Evolutionary conservation across 2,329 filamentous ascomycete genomes (phyloP).

Genomic region (Aspergillus tamarii): DNA sequence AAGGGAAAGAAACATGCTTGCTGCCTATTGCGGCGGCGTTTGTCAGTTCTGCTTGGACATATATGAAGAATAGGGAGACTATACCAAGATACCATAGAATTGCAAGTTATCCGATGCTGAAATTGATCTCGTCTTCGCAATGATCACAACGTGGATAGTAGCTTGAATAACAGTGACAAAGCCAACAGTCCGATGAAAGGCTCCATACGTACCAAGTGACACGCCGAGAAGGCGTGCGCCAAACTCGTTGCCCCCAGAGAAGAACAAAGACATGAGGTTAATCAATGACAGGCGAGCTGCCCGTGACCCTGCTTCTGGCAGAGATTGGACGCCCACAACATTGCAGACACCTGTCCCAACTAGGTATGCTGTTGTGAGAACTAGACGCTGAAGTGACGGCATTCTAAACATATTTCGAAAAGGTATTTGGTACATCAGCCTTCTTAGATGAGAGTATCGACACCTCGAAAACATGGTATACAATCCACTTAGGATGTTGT

Average conservation of each 20-base stretch:
- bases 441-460: background rate
- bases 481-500: conserved; percentile 1
- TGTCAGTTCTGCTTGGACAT: background rate
- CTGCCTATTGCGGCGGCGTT: background rate
- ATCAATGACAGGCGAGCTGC: conserved; percentile 7
- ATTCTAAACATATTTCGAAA: conserved; percentile 4
- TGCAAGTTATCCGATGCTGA: conserved; percentile 4
- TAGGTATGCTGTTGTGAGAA: conserved; percentile 1
- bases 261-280: conserved; percentile 6
- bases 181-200: conserved; percentile 5
- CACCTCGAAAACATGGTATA: background rate
- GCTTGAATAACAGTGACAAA: conserved; percentile 13
- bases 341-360: conserved; percentile 1
- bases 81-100: conserved; percentile 11
- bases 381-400: conserved; percentile 1
- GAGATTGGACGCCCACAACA: background rate
- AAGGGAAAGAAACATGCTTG: conserved; percentile 12
- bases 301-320: conserved; percentile 4
- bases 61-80: conserved; percentile 3
- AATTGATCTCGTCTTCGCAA: conserved; percentile 2
- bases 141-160: conserved; percentile 11
- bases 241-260: conserved; percentile 9
- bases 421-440: background rate
- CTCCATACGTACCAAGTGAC: conserved; percentile 8
- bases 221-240: conserved; percentile 10